phyloP scores from a whole-genome alignment of 176 grass and related monocot genomes.

The Oryza nivara region DNA sequence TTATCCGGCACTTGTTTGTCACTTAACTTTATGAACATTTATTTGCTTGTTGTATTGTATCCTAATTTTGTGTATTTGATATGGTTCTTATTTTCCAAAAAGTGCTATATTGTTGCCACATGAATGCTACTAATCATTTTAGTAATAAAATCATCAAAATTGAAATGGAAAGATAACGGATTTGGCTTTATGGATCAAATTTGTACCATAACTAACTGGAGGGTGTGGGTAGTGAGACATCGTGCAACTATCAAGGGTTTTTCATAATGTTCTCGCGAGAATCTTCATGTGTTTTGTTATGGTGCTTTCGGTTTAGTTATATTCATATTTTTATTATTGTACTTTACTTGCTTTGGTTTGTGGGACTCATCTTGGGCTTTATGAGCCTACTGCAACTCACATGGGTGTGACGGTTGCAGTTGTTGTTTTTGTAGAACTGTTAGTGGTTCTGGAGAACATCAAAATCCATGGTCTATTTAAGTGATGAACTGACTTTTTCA shows the following conservation, averaged over 20 bases:
- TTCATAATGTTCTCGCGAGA: constrained; percentile 9
- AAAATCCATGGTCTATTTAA: constrained; percentile 5
- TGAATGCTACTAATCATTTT: background rate
- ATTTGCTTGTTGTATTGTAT: background rate
- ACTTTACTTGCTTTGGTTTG: background rate
- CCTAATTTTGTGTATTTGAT: background rate
- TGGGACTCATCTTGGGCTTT: background rate
- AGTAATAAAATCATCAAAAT: background rate
- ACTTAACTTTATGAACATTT: background rate
- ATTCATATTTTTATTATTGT: background rate
- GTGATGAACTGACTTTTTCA: constrained; percentile 5
- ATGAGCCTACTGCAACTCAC: background rate
- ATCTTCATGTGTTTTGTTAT: background rate
- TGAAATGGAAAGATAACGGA: background rate
- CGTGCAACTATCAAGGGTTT: background rate
- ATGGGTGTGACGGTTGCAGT: background rate
- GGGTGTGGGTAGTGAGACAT: background rate
- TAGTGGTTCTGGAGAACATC: constrained; percentile 11
- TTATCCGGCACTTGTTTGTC: background rate
- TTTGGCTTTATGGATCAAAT: background rate
- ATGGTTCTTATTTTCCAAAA: background rate
- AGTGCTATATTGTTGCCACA: background rate
- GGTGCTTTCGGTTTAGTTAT: background rate
- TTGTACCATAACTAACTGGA: background rate
- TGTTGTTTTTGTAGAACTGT: constrained; percentile 4